Evolutionary conservation across 352 stramenopile genomes (phyloP).

Genomic region (Pythium plurisporium): DNA sequence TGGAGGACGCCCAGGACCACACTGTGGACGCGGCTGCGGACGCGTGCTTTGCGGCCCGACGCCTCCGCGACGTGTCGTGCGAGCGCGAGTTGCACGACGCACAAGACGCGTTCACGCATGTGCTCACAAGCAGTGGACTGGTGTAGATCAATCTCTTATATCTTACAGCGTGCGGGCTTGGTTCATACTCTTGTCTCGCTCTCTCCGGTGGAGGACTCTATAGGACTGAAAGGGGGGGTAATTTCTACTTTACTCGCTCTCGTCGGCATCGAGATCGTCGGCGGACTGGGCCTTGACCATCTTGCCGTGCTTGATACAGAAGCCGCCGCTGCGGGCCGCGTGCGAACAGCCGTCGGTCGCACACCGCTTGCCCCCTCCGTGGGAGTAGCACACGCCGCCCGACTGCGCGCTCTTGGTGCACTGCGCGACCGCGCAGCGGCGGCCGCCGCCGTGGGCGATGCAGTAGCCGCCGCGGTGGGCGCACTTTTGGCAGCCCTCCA

Average conservation of each 20-base stretch:
- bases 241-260: constrained; percentile 9
- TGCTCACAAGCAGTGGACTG: constrained; percentile 12
- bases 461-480: constrained; percentile 77
- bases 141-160: too few species aligned
- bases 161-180: too few species aligned
- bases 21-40: constrained; percentile 24
- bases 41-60: constrained; percentile 17
- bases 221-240: too few species aligned
- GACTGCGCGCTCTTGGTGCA: constrained; percentile 81
- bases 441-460: constrained; percentile 75
- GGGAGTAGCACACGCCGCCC: constrained; percentile 79
- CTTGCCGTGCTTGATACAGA: constrained; percentile 84
- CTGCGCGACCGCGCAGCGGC: constrained; percentile 63
- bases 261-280: not conserved
- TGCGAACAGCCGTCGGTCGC: constrained; percentile 69
- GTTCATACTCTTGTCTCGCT: too few species aligned
- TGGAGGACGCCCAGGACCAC: constrained; percentile 46
- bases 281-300: constrained; percentile 29
- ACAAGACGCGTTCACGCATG: constrained; percentile 31
- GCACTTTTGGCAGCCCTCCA: constrained; percentile 77
- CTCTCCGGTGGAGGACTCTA: too few species aligned
- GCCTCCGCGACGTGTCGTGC: constrained; percentile 34
- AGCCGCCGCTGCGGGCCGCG: constrained; percentile 70
- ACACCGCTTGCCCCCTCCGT: constrained; percentile 81
- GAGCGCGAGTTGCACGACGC: constrained; percentile 37